A percentile compares a stretch with the other conserved stretches of the same genome.
phyloP scores from a whole-genome alignment of 257 asterid species.

The Osmanthus fragrans region DNA sequence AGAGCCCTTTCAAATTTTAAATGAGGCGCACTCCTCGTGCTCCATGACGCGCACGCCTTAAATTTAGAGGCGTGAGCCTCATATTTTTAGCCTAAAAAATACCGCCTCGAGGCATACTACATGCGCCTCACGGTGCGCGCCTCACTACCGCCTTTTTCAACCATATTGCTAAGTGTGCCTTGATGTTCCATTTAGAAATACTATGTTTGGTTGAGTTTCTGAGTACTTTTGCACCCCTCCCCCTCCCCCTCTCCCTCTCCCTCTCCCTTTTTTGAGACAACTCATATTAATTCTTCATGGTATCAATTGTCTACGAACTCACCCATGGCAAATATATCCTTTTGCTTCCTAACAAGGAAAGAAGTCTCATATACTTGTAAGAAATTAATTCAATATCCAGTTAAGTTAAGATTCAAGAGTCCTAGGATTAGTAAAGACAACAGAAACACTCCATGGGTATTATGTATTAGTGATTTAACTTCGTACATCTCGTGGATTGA shows the following conservation, averaged over 20 bases:
- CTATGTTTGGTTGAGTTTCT: neutral
- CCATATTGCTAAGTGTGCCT: conserved; percentile 16
- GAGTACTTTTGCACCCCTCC: neutral
- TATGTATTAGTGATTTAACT: conserved; percentile 2
- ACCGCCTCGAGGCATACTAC: too few relatives aligned
- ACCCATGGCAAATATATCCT: conserved; percentile 7
- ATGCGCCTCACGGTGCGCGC: too few relatives aligned
- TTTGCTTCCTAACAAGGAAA: conserved; percentile 23
- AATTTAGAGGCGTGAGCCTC: too few relatives aligned
- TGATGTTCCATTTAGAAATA: conserved; percentile 15
- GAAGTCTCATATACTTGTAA: neutral
- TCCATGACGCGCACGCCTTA: too few relatives aligned
- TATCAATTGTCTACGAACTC: conserved; percentile 15
- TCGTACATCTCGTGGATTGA: conserved; percentile 4
- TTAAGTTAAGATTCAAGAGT: neutral
- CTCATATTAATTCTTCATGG: conserved; percentile 1
- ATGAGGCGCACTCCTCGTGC: too few relatives aligned
- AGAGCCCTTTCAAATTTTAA: too few relatives aligned
- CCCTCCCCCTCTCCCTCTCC: too few relatives aligned
- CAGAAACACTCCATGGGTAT: neutral
- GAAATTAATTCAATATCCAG: neutral
- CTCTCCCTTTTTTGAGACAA: neutral
- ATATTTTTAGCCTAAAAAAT: too few relatives aligned
- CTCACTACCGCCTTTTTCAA: too few relatives aligned
- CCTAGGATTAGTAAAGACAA: neutral